phyloP scores from a whole-genome alignment of 2,329 filamentous ascomycete genomes.

The Aureobasidium pullulans region DNA sequence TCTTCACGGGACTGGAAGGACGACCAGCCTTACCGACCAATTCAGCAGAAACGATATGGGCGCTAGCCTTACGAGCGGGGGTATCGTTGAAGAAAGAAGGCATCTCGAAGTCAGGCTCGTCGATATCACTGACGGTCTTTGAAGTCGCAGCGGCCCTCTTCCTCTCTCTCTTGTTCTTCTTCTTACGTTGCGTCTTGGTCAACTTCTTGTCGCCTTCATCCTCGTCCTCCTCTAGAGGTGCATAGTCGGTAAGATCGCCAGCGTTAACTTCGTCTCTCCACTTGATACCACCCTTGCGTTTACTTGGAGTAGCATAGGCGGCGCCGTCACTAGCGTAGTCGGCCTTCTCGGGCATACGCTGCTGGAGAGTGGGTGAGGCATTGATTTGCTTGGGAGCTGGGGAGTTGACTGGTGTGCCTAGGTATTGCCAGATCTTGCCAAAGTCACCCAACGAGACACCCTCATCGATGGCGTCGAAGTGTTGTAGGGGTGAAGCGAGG shows the following conservation, averaged over 20 bases:
- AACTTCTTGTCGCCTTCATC: conserved; percentile 20
- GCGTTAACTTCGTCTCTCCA: conserved; percentile 21
- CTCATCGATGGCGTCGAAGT: conserved; percentile 12
- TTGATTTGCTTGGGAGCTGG: conserved; percentile 12
- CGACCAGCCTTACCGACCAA: not conserved
- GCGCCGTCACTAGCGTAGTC: conserved; percentile 40
- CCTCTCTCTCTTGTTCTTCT: conserved; percentile 26
- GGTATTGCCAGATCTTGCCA: conserved; percentile 36
- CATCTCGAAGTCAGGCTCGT: conserved; percentile 30
- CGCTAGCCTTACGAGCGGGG: conserved; percentile 31
- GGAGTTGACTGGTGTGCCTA: conserved; percentile 29
- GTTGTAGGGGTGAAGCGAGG: conserved; percentile 1
- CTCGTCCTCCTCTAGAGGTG: conserved; percentile 10
- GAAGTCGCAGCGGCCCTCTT: conserved; percentile 20
- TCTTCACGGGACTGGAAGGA: not conserved
- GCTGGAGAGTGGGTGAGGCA: conserved; percentile 17
- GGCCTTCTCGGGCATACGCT: conserved; percentile 21
- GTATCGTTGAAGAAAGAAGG: conserved; percentile 15
- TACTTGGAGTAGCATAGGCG: conserved; percentile 20
- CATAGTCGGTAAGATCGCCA: conserved; percentile 17
- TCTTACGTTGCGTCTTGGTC: conserved; percentile 32
- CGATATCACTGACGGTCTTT: conserved; percentile 25
- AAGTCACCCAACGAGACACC: conserved; percentile 36
- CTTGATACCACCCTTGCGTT: conserved; percentile 19
- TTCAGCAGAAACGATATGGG: conserved; percentile 20